Percentiles rank a stretch among this genome's conserved stretches.
phyloP scores from a whole-genome alignment of 2,329 filamentous ascomycete genomes.

The Alternaria hordeiaustralica region DNA sequence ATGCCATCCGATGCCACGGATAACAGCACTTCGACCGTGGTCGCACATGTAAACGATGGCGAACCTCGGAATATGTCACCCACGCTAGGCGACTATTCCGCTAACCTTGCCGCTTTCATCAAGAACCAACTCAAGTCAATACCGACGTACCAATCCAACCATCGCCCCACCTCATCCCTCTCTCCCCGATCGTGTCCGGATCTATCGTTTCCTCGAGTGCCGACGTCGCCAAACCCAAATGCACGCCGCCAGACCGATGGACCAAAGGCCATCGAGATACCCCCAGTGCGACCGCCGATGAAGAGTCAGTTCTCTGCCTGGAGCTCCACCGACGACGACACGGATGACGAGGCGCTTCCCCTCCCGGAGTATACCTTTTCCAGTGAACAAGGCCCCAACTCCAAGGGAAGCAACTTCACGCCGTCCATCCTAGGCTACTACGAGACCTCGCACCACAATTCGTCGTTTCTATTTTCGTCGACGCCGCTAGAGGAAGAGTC shows the following conservation, averaged over 20 bases:
- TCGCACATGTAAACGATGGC: constrained; percentile 17
- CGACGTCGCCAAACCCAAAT: constrained; percentile 28
- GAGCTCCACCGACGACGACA: constrained; percentile 47
- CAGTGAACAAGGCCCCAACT: constrained; percentile 1
- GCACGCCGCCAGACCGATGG: constrained; percentile 25
- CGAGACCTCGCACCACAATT: constrained; percentile 23
- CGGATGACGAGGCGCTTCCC: constrained; percentile 32
- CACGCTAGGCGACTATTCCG: constrained; percentile 42
- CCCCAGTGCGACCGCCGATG: constrained; percentile 40
- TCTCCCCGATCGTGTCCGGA: constrained; percentile 44
- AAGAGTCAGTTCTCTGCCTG: constrained; percentile 46
- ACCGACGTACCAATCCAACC: constrained; percentile 35
- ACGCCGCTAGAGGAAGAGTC: constrained; percentile 35
- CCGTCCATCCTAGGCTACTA: constrained; percentile 44
- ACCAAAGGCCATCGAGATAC: constrained; percentile 38
- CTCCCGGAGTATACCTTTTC: constrained; percentile 19
- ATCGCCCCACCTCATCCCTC: constrained; percentile 23
- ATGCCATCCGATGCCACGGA: constrained; percentile 41
- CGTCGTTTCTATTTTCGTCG: constrained; percentile 42
- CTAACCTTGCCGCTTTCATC: constrained; percentile 47
- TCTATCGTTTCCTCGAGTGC: constrained; percentile 28
- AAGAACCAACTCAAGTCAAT: constrained; percentile 44
- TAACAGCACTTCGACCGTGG: constrained; percentile 37
- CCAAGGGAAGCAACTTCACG: constrained; percentile 31
- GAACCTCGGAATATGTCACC: constrained; percentile 8